phyloP scores from a whole-genome alignment of 805 yeast genomes.

The Candida saitoana region DNA sequence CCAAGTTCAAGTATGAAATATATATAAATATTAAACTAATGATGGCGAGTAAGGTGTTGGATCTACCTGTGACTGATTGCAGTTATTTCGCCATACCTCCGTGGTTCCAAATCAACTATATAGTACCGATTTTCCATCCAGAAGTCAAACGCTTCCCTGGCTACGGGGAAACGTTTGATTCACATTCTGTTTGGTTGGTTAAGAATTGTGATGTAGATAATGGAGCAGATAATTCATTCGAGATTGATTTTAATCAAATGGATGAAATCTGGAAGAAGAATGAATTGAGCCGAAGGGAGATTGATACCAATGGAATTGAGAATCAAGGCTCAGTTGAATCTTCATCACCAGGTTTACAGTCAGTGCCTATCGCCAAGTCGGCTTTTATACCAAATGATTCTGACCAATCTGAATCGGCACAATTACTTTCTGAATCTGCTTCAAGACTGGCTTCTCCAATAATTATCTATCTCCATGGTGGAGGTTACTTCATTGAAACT shows the following conservation, averaged over 20 bases:
- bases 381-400: background rate
- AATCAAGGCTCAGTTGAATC: background rate
- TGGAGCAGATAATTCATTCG: background rate
- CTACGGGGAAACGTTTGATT: constrained; percentile 16
- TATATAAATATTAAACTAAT: background rate
- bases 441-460: constrained; percentile 21
- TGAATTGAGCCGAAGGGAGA: constrained; percentile 12
- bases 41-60: background rate
- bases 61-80: constrained; percentile 1
- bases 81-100: background rate
- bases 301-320: background rate
- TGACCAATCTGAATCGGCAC: background rate
- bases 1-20: background rate
- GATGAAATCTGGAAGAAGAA: background rate
- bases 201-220: constrained; percentile 20
- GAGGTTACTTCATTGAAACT: constrained; percentile 31
- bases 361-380: too few species aligned
- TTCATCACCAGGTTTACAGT: background rate
- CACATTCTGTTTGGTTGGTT: constrained; percentile 31
- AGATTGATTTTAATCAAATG: background rate
- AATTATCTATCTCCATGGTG: constrained; percentile 34
- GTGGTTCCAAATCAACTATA: constrained; percentile 5
- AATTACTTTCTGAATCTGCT: background rate
- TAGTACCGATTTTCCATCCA: constrained; percentile 7
- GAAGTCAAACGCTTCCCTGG: constrained; percentile 7